A percentile compares a stretch with the other conserved stretches of the same genome.
These are phyloP conservation scores for Emergomyces orientalis DNA, from an alignment of 2,329 filamentous ascomycete genomes.

Conservation along the genomic window DNA sequence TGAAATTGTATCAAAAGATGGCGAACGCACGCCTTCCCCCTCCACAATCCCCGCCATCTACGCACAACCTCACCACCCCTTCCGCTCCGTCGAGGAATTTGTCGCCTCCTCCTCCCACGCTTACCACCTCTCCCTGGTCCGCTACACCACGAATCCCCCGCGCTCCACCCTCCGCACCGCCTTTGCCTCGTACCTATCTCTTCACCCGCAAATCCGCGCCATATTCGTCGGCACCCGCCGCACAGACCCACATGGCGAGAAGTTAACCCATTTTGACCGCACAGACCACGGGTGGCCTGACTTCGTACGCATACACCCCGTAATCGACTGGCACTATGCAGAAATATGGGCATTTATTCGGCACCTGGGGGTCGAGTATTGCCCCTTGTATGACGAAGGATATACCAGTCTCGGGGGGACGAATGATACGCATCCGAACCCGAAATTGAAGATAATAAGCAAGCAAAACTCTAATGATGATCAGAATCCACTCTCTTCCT, in stretches of 20 bases:
- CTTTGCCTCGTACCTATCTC: constrained; percentile 62
- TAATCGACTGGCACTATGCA: constrained; percentile 94
- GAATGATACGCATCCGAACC: constrained; percentile 83
- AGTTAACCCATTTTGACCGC: constrained; percentile 69
- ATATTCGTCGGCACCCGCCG: constrained; percentile 81
- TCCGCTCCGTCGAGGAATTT: constrained; percentile 77
- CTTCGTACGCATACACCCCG: constrained; percentile 88
- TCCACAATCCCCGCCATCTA: constrained; percentile 69
- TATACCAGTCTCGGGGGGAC: constrained; percentile 90
- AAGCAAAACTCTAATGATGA: constrained; percentile 17
- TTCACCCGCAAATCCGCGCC: constrained; percentile 52
- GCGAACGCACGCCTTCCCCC: constrained; percentile 45
- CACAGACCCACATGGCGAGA: constrained; percentile 82
- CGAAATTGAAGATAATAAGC: constrained; percentile 46
- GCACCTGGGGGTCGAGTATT: constrained; percentile 72
- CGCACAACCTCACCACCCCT: constrained; percentile 75
- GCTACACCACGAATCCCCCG: constrained; percentile 56
- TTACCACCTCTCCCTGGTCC: constrained; percentile 68
- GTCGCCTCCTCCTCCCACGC: constrained; percentile 55
- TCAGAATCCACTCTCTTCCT: not conserved
- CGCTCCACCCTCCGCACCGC: constrained; percentile 60
- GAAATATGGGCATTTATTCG: constrained; percentile 83
- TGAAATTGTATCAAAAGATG: not conserved
- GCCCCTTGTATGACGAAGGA: constrained; percentile 73
- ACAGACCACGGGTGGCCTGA: constrained; percentile 85